Evolutionary conservation across 371 early-diverging fungal genomes (phyloP), one percentile per base, ranked within the genome.

Genomic region (Parasitella parasitica): DNA sequence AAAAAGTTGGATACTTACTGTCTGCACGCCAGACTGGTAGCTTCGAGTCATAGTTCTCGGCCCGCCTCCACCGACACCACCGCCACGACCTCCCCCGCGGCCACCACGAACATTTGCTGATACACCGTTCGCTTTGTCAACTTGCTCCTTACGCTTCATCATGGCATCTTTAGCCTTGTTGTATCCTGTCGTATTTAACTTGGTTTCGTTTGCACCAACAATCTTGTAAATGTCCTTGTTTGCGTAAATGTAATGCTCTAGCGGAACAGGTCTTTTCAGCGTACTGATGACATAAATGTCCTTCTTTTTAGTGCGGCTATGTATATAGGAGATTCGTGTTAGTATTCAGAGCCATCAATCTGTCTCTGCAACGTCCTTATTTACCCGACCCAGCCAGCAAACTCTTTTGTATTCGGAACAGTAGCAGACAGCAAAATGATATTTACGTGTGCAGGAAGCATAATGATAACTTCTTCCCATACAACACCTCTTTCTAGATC

Each of bases 381-480:
- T 70, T 79, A 89, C 84, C 98, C 99, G 60, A 99, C 96, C 99
- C 99, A 99, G 52, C 96, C 97, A 22, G 98, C 97, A 87, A 99
- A 99, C 76, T 99, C 99, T 67, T 88, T 83, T 4, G 97, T 94
- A 76, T 99, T 99, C n/a, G 99, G 98, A 11, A 99, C 97, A 9
- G 99, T 99, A 0, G 99, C 99, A 28, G 97, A 97, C 20, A 99
- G 83, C 39, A 99, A 72, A 58, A 99, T 94, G 15, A 99, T 78
- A 13, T 85, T 95, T 5, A 97, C 91, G 72, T 97, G 97, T 0
- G 91, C 86, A 3, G 97, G 99, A 5, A 99, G 81, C 98, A 99
- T 96, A 67, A 99, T 99, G 58, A 99, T 97, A n/a, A 97, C 97
- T 76, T 99, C 99, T 79, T 99, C 99, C 99, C 99, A 99, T 7